These are phyloP conservation scores for Jaapia argillacea DNA, from an alignment of 768 basidiomycete species.

Conservation along the genomic window DNA sequence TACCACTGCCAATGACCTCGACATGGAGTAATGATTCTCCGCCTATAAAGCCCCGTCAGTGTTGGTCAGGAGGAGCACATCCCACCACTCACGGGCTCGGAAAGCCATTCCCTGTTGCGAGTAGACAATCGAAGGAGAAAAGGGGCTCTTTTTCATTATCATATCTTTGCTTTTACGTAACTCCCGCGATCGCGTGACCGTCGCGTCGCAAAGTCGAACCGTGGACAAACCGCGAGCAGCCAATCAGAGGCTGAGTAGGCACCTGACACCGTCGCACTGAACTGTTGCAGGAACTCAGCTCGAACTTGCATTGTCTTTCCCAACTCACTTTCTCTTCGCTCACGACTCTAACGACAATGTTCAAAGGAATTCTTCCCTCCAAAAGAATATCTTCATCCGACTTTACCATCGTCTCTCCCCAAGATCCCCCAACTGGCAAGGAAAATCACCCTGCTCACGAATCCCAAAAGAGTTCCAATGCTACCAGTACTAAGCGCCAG, in stretches of 20 bases:
- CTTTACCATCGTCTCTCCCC: conserved; percentile 60
- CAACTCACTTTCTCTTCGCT: neutral
- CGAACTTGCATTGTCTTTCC: neutral
- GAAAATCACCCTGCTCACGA: conserved; percentile 51
- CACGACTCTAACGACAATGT: conserved; percentile 36
- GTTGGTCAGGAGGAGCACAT: no score
- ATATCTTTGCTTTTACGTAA: no score
- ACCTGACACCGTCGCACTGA: no score
- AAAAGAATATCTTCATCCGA: conserved; percentile 58
- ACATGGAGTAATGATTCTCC: no score
- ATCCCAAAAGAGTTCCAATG: conserved; percentile 10
- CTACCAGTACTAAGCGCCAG: conserved; percentile 20
- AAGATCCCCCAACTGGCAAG: conserved; percentile 41
- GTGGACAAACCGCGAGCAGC: no score
- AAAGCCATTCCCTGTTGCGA: no score
- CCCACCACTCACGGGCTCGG: no score
- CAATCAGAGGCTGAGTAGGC: neutral
- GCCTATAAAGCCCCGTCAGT: no score
- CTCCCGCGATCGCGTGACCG: neutral
- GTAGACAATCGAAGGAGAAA: no score
- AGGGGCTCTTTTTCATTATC: no score
- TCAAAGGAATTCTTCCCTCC: conserved; percentile 73
- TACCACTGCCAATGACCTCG: no score
- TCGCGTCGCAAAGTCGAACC: neutral
- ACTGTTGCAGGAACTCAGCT: neutral